Base-by-base conservation (phyloP, 805 yeast genomes). In the Zygotorulaspora florentina region DNA sequence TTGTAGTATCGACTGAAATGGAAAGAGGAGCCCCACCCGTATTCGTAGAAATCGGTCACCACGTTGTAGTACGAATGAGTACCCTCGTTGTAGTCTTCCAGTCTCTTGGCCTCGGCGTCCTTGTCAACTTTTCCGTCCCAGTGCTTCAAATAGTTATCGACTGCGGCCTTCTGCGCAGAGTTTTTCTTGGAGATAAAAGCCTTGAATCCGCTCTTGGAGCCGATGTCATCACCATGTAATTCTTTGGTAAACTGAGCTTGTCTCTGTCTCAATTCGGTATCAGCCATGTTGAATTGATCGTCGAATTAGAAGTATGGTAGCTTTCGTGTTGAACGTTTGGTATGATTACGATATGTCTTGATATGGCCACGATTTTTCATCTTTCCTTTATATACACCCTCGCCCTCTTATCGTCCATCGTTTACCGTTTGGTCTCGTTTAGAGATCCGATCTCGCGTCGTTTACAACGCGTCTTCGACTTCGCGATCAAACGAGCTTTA, bases 11-110 rank as follows among this genome's bases (percentile, higher is more conserved):
- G 82, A 35, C 95, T 87, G 69, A 93, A 93, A 70, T 93, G 99
- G 87, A 93, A 93, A 12, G 96, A 87, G 13, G 96, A 78, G 55
- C 99, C 99, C 99, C 99, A 93, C 41, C 99, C 99, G 69, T 93
- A 91, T 73, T 93, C 99, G 76, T 93, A 93, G 62, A 93, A 93
- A 70, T 91, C 99, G 25, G 99, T 93, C 41, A 87, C 97, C 65
- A 91, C 81, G 72, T 93, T 93, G 75, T 91, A 91, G 76, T 91
- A 91, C 65, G 93, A 95, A 67, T 87, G 90, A 45, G 99, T 93
- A 58, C 89, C 78, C 55, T 84, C 83, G 47, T 95, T 86, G 73
- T 91, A 91, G 69, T 90, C 96, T 34, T 76, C 79, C 50, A 89
- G 72, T 70, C 99, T 70, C 65, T 76, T 58, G 42, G 78, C 71